Evolutionary conservation across 73 alveolate genomes (phyloP), one percentile per base, ranked within the genome.

Genomic region (Symbiodinium pilosum): DNA sequence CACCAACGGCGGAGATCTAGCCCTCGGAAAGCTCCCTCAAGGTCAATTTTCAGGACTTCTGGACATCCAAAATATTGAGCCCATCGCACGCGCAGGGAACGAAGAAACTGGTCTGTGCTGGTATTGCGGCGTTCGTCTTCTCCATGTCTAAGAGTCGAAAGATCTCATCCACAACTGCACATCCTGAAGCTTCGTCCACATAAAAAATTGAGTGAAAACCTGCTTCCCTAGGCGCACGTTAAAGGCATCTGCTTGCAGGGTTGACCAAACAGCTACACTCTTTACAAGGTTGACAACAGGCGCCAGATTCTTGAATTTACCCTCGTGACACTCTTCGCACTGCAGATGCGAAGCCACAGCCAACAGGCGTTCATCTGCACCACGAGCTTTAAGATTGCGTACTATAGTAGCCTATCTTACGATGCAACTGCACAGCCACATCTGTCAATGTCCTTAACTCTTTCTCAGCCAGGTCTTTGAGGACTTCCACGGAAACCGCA

Each of bases 151-250:
- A 30, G 75, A 28, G 93, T n/a, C 14, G 36, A 18, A 11, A 21
- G 41, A 83, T 83, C 43, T 84, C 93, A 4, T 26, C 30, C 20
- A 84, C 43, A 43, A 84, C 93, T 1, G 77, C 71, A 28, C 28
- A 84, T 12, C 54, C 54, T 0, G 93, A 84, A 1, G 93, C 93
- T 32, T 84, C 93, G 38, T 84, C 93, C 43, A 84, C 93, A 84
- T 84, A 34, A 84, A 4, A 4, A 84, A 39, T 2, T n/a, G 44
- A 20, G 43, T 73, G 38, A 43, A 51, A 0, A 84, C 93, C 20
- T 16, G 32, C 16, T 30, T 43, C 0, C 47, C 93, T 28, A 42
- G 6, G 9, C 30, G 20, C 8, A 43, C 5, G 51, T 11, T 30
- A 4, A 84, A 43, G 51, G 34, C 42, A 20, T 84, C 93, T 21